Percentiles rank a stretch among this genome's conserved stretches.
Conservation (phyloP, 768 basidiomycete species). For the Suillus alpinus region DNA sequence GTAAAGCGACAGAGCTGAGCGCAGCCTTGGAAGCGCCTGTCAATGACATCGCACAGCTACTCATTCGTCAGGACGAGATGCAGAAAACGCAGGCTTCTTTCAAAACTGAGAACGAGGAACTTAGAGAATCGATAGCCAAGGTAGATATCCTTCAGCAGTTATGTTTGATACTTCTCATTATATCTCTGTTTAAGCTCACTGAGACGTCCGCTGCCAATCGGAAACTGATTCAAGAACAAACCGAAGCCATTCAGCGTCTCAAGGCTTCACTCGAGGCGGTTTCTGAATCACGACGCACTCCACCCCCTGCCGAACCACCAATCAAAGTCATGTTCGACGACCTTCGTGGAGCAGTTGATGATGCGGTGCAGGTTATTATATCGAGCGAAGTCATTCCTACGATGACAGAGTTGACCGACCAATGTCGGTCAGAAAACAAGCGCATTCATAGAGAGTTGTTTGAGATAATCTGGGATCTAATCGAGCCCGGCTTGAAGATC, state of each 20-base stretch:
- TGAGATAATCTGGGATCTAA: neutral
- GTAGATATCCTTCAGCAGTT: neutral
- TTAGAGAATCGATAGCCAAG: neutral
- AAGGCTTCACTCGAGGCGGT: neutral
- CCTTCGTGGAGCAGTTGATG: neutral
- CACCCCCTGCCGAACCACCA: neutral
- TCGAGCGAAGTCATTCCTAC: neutral
- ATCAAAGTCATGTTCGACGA: neutral
- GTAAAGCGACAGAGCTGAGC: constrained; percentile 18
- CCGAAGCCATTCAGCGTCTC: neutral
- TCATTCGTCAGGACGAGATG: constrained; percentile 11
- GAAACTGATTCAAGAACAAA: neutral
- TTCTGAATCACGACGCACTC: neutral
- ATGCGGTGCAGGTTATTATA: neutral
- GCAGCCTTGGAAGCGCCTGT: constrained; percentile 22
- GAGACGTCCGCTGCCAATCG: neutral
- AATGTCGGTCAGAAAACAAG: neutral
- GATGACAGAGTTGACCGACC: neutral
- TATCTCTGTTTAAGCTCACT: neutral
- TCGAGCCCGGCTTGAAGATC: neutral
- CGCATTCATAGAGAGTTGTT: neutral
- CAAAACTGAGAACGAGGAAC: neutral
- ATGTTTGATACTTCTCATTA: neutral
- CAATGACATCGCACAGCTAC: constrained; percentile 23
- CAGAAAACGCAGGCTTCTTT: neutral